phyloP scores from a whole-genome alignment of 257 asterid species.

The Scutellaria galericulata region DNA sequence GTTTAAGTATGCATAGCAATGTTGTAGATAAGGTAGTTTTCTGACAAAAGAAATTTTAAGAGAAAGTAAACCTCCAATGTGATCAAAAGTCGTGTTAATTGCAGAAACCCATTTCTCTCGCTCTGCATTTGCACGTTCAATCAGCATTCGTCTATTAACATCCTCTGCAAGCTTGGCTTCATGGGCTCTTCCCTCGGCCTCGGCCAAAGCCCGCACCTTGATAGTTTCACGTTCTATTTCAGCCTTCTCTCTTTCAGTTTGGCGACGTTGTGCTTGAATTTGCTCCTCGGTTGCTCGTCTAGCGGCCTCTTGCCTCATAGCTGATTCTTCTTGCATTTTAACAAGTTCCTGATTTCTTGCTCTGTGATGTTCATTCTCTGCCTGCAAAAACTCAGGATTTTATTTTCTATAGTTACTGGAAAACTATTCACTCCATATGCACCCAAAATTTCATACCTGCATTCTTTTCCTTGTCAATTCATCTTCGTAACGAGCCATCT shows the following conservation, averaged over 20 bases:
- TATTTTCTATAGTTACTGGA: conserved; percentile 7
- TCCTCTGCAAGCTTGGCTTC: conserved; percentile 97
- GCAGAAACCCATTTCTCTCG: conserved; percentile 97
- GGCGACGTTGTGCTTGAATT: conserved; percentile 94
- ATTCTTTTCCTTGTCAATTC: conserved; percentile 96
- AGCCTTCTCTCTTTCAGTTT: conserved; percentile 89
- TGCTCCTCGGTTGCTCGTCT: conserved; percentile 98
- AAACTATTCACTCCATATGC: conserved; percentile 16
- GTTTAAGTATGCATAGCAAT: conserved; percentile 2
- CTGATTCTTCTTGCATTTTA: conserved; percentile 96
- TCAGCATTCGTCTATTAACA: conserved; percentile 74
- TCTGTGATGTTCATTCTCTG: conserved; percentile 93
- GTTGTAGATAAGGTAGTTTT: not conserved
- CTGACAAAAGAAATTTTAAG: not conserved
- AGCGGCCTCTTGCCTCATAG: conserved; percentile 91
- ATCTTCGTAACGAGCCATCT: conserved; percentile 91
- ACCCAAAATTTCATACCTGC: conserved; percentile 64
- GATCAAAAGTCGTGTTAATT: conserved; percentile 89
- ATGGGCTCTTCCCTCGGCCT: conserved; percentile 98
- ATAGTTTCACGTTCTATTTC: conserved; percentile 90
- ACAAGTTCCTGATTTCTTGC: conserved; percentile 94
- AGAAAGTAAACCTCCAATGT: conserved; percentile 80
- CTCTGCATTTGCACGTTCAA: conserved; percentile 93
- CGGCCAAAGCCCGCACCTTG: conserved; percentile 76
- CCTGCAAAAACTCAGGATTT: conserved; percentile 51